Conservation (phyloP, 2,329 filamentous ascomycete species). For the Apiospora saccharicola region DNA sequence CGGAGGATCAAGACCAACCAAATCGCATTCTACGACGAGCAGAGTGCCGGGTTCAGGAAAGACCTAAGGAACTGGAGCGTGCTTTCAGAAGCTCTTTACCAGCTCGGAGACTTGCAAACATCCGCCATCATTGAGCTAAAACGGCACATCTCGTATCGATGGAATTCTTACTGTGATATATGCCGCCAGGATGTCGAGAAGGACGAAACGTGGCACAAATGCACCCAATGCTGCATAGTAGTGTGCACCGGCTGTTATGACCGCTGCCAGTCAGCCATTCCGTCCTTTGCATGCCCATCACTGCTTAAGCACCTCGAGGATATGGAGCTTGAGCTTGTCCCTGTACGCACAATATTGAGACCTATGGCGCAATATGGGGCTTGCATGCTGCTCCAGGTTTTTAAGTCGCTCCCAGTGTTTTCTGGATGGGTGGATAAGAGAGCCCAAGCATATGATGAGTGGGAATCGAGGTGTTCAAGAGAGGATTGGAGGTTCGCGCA, state of each 20-base stretch:
- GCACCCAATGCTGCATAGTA: not conserved
- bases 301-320: not conserved
- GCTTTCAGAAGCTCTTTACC: not conserved
- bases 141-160: too few species aligned
- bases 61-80: not conserved
- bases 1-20: not conserved
- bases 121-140: not conserved
- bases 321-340: not conserved
- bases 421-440: not conserved
- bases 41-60: too few species aligned
- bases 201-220: not conserved
- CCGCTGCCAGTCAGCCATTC: not conserved
- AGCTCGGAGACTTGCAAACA: not conserved
- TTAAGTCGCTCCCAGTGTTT: not conserved
- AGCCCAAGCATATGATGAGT: not conserved
- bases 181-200: not conserved
- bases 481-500: not conserved
- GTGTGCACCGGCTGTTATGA: not conserved
- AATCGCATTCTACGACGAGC: too few species aligned
- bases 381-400: not conserved
- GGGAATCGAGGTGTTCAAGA: not conserved
- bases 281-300: too few species aligned
- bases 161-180: not conserved
- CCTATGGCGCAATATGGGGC: not conserved
- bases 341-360: not conserved